Conservation (phyloP, 139 green algal genomes). For the Closterium sp. region DNA sequence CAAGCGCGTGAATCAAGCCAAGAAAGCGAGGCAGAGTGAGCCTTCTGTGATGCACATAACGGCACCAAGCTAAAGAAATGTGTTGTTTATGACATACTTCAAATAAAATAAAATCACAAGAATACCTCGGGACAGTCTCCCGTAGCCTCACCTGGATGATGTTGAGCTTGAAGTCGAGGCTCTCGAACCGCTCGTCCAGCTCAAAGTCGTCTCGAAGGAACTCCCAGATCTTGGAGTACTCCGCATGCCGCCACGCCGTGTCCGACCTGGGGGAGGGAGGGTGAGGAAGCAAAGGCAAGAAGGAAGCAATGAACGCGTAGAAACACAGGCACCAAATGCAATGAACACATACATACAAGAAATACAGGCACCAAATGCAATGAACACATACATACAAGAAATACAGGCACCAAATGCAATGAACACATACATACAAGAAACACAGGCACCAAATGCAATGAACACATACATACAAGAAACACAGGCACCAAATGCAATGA, state of each 20-base stretch:
- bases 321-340: background rate
- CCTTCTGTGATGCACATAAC: too few relatives aligned
- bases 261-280: constrained; percentile 41
- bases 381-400: background rate
- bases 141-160: constrained; percentile 50
- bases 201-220: constrained; percentile 59
- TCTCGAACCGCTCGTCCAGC: constrained; percentile 61
- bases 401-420: too few relatives aligned
- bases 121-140: too few relatives aligned
- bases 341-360: background rate
- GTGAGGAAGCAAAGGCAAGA: background rate
- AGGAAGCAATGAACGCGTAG: background rate
- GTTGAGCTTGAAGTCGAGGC: constrained; percentile 58
- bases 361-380: background rate
- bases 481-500: too few relatives aligned
- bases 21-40: too few relatives aligned
- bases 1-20: background rate
- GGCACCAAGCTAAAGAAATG: too few relatives aligned
- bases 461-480: too few relatives aligned
- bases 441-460: too few relatives aligned
- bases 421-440: too few relatives aligned
- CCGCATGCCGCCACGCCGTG: constrained; percentile 58
- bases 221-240: constrained; percentile 62
- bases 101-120: too few relatives aligned
- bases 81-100: too few relatives aligned